Conservation (phyloP, 2,329 filamentous ascomycete species). For the Niveomyces coronatus region DNA sequence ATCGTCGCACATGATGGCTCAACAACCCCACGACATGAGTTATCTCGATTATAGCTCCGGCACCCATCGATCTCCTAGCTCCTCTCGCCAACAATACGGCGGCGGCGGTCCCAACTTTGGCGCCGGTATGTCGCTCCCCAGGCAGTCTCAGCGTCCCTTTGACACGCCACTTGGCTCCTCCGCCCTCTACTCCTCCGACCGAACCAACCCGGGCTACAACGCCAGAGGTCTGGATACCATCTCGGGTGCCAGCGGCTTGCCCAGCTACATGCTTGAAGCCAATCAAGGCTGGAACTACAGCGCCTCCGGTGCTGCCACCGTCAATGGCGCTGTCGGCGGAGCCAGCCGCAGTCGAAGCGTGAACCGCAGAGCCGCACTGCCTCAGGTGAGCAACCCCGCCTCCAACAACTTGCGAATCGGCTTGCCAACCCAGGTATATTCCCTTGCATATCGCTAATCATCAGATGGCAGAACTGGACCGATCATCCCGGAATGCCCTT, state of each 20-base stretch:
- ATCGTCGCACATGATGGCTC: conserved; percentile 23
- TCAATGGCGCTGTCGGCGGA: conserved; percentile 55
- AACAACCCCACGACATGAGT: conserved; percentile 49
- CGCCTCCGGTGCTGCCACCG: conserved; percentile 53
- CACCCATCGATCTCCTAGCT: conserved; percentile 56
- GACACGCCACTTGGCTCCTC: conserved; percentile 56
- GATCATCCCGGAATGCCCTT: conserved; percentile 36
- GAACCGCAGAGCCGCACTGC: conserved; percentile 52
- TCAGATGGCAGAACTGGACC: conserved; percentile 40
- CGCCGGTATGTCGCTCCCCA: conserved; percentile 32
- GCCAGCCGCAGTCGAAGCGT: conserved; percentile 45
- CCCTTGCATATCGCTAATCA: conserved; percentile 8
- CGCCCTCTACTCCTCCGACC: conserved; percentile 60
- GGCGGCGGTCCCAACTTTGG: conserved; percentile 37
- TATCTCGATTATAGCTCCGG: conserved; percentile 59
- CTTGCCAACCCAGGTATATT: no score
- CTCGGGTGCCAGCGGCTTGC: conserved; percentile 28
- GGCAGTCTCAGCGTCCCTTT: conserved; percentile 61
- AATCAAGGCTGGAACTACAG: conserved; percentile 71
- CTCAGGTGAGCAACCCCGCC: conserved; percentile 57
- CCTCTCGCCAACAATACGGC: conserved; percentile 50
- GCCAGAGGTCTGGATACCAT: conserved; percentile 47
- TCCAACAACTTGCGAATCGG: no score
- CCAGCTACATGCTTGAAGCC: conserved; percentile 51
- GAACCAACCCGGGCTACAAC: conserved; percentile 49